These are phyloP conservation scores for Linum trigynum DNA, from an alignment of 345 rosid species.

Conservation along the genomic window DNA sequence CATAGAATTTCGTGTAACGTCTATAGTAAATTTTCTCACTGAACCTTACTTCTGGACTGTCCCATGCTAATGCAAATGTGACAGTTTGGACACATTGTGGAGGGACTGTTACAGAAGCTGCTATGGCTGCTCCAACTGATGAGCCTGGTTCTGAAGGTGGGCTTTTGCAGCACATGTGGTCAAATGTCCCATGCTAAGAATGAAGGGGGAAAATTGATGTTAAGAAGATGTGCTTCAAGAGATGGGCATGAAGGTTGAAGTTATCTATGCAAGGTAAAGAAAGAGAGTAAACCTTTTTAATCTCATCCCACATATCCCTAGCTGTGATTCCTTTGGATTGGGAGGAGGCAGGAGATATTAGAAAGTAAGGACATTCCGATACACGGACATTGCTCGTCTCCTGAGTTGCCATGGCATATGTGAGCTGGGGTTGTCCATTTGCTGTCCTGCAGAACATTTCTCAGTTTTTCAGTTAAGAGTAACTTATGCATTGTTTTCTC, in stretches of 20 bases:
- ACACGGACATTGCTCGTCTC: conserved; percentile 2
- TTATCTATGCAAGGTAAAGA: background rate
- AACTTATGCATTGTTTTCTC: background rate
- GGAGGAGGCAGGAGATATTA: background rate
- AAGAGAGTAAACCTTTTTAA: background rate
- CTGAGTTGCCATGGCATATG: conserved; percentile 8
- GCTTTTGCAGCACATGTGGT: background rate
- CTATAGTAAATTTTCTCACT: background rate
- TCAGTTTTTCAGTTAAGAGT: background rate
- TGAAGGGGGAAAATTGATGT: background rate
- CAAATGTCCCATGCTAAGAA: conserved; percentile 5
- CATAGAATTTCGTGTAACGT: conserved; percentile 10
- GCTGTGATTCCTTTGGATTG: conserved; percentile 2
- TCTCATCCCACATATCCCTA: conserved; percentile 8
- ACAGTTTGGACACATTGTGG: background rate
- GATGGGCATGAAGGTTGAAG: background rate
- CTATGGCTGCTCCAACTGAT: conserved; percentile 8
- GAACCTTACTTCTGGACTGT: conserved; percentile 7
- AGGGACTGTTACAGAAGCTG: conserved; percentile 5
- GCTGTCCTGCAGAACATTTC: background rate
- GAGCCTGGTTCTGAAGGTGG: conserved; percentile 4
- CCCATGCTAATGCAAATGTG: conserved; percentile 9
- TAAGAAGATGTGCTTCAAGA: background rate
- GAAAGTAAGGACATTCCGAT: conserved; percentile 5
- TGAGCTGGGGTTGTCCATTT: conserved; percentile 3